Conservation (phyloP, 164 flowering plant genomes). For the Vitis vinifera region ASM3070453v1 NC_081822.1:33882501-33883000, state of each 20-base stretch:
- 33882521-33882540: too few relatives aligned
- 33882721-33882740: constrained; percentile 41
- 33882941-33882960: neutral
- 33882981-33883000: too few relatives aligned
- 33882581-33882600: too few relatives aligned
- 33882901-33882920: neutral
- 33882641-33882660: constrained; percentile 47
- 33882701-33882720: constrained; percentile 33
- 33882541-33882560: too few relatives aligned
- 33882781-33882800: neutral
- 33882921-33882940: neutral
- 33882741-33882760: constrained; percentile 43
- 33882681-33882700: constrained; percentile 47
- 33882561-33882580: too few relatives aligned
- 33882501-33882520: too few relatives aligned
- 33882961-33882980: too few relatives aligned
- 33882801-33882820: neutral
- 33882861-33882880: neutral
- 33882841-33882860: neutral
- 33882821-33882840: neutral
- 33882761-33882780: neutral
- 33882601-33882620: neutral
- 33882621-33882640: neutral
- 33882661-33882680: constrained; percentile 54
- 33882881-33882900: neutral